Evolutionary conservation across 1,284 basidiomycete genomes (phyloP).

Genomic region (Cutaneotrichosporon sp.): DNA sequence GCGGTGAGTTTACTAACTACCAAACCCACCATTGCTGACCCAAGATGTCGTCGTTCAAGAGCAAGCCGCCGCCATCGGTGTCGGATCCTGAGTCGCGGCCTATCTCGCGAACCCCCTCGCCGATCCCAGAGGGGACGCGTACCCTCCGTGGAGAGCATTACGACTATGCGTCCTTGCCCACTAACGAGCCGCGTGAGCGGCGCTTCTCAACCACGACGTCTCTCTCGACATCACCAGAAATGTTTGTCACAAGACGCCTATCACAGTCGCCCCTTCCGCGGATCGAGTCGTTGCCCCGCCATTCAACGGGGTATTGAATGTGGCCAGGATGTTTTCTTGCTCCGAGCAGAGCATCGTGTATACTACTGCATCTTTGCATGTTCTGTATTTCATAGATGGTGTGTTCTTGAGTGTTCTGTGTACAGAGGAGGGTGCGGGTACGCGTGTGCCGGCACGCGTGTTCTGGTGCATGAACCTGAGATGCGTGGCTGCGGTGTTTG

Average conservation of each 20-base stretch:
- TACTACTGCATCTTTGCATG: conserved; percentile 3
- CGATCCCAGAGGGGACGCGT: conserved; percentile 24
- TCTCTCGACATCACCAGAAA: neutral
- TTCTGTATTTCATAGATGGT: conserved; percentile 3
- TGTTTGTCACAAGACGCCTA: neutral
- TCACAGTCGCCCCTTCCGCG: neutral
- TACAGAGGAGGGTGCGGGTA: neutral
- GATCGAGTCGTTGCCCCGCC: too few relatives aligned
- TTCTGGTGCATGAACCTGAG: too few relatives aligned
- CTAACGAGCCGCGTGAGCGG: neutral
- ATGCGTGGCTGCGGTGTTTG: too few relatives aligned
- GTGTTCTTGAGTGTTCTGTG: neutral
- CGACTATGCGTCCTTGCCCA: conserved; percentile 23
- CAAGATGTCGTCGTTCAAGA: conserved; percentile 25
- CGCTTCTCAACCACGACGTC: neutral
- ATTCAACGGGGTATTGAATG: too few relatives aligned
- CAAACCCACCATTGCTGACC: neutral
- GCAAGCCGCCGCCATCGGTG: conserved; percentile 16
- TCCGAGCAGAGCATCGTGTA: conserved; percentile 4
- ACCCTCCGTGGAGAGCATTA: conserved; percentile 28
- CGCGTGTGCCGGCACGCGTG: too few relatives aligned
- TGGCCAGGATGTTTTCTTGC: neutral
- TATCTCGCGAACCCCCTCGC: conserved; percentile 39
- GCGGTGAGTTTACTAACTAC: conserved; percentile 45
- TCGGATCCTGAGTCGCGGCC: conserved; percentile 31